Conservation (phyloP, 2,329 filamentous ascomycete species). For the Alternaria consortialis region DNA sequence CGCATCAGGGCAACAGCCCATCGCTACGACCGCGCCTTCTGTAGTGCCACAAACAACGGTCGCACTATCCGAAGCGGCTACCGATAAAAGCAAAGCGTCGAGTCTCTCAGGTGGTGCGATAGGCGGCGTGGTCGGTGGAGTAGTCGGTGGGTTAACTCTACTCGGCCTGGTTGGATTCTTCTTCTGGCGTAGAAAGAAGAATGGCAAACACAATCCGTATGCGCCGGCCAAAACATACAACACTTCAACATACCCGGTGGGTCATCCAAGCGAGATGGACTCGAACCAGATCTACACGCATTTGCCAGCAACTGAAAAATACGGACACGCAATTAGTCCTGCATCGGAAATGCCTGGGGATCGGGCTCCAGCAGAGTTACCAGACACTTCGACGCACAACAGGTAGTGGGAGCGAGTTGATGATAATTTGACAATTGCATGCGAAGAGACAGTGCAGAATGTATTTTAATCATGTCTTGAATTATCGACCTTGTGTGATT, state of each 20-base stretch:
- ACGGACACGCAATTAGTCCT: not conserved
- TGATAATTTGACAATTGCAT: not conserved
- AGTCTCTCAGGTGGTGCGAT: constrained; percentile 28
- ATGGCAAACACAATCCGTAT: not conserved
- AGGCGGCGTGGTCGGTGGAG: constrained; percentile 33
- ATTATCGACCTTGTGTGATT: not conserved
- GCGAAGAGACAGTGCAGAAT: not conserved
- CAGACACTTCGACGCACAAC: not conserved
- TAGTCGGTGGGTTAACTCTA: constrained; percentile 25
- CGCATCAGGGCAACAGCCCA: not conserved
- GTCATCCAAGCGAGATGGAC: not conserved
- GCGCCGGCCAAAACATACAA: not conserved
- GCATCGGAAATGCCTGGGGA: constrained; percentile 1
- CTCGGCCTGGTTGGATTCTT: constrained; percentile 25
- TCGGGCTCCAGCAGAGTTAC: not conserved
- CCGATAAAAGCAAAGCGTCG: not conserved
- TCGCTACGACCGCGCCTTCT: not conserved
- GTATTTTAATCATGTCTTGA: not conserved
- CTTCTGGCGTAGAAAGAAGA: constrained; percentile 17
- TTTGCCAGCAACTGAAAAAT: constrained; percentile 2
- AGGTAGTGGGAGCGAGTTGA: not conserved
- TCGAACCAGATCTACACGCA: not conserved
- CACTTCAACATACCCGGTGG: not conserved
- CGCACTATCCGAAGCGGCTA: not conserved
- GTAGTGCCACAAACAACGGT: not conserved